Evolutionary conservation across 495 filamentous ascomycete species (phyloP).

Genomic region (Staphylotrichum longicolle): DNA sequence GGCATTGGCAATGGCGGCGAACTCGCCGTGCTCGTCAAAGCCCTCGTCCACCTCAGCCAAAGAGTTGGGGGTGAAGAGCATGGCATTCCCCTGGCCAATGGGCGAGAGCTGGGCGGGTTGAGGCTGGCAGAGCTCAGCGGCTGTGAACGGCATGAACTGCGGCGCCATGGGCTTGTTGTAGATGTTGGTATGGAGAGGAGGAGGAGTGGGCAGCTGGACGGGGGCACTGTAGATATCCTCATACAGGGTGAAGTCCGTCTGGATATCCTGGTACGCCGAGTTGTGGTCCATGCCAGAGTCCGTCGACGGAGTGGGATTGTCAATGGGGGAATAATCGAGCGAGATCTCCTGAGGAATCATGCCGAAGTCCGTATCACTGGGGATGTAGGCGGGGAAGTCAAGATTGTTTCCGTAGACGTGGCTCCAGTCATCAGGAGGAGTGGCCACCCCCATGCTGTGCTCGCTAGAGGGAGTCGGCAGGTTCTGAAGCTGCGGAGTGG

Average conservation of each 20-base stretch:
- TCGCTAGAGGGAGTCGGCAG: conserved; percentile 50
- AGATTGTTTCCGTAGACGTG: conserved; percentile 33
- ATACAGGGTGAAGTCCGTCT: conserved; percentile 45
- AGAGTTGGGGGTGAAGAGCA: conserved; percentile 62
- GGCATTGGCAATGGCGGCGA: conserved; percentile 25
- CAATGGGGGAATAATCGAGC: conserved; percentile 50
- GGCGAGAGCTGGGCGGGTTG: conserved; percentile 57
- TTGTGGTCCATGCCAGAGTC: conserved; percentile 46
- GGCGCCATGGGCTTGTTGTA: conserved; percentile 43
- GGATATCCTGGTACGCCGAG: conserved; percentile 47
- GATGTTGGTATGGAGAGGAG: conserved; percentile 36
- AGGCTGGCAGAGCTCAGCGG: conserved; percentile 39
- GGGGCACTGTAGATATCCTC: conserved; percentile 58
- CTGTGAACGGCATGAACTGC: conserved; percentile 33
- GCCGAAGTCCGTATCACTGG: conserved; percentile 37
- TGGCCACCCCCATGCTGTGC: conserved; percentile 41
- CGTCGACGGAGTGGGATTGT: conserved; percentile 48
- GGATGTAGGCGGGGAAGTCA: conserved; percentile 45
- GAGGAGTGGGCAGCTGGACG: conserved; percentile 43
- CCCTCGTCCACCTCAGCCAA: conserved; percentile 47
- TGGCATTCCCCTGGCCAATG: conserved; percentile 58
- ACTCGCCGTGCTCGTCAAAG: conserved; percentile 45
- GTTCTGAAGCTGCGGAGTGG: conserved; percentile 55
- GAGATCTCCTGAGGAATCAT: conserved; percentile 44
- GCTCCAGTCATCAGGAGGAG: conserved; percentile 44